Percentiles rank a stretch among this genome's conserved stretches.
phyloP scores from a whole-genome alignment of 768 basidiomycete species.

The Guyanaporus albipodus region DNA sequence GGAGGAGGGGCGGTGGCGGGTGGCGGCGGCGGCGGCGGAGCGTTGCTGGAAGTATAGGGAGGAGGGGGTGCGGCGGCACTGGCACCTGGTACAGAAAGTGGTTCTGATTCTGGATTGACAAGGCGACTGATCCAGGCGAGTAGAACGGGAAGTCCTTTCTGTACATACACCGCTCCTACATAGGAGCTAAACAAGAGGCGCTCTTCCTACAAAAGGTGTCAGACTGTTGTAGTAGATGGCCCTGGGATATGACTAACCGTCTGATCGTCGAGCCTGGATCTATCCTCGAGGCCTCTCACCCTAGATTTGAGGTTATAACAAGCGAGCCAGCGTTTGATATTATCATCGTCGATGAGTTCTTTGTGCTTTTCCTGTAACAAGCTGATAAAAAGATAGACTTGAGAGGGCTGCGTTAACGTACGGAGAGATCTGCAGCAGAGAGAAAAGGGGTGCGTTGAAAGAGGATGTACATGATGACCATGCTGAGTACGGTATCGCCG shows the following conservation, averaged over 20 bases:
- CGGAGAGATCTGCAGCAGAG: conserved; percentile 40
- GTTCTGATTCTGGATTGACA: conserved; percentile 44
- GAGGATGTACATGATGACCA: conserved; percentile 48
- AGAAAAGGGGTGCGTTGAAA: conserved; percentile 46
- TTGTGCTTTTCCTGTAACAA: conserved; percentile 20
- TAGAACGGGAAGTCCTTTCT: conserved; percentile 46
- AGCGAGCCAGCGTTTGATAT: conserved; percentile 47
- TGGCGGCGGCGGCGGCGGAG: no score
- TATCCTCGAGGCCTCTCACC: conserved; percentile 44
- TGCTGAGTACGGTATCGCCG: conserved; percentile 49
- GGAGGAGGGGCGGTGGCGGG: conserved; percentile 20
- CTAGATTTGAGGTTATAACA: conserved; percentile 50
- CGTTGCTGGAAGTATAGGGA: conserved; percentile 20
- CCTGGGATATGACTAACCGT: conserved; percentile 23
- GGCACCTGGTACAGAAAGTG: conserved; percentile 18
- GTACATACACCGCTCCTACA: conserved; percentile 62
- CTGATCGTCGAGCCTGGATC: conserved; percentile 34
- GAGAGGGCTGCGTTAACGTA: conserved; percentile 25
- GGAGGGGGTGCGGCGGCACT: conserved; percentile 20
- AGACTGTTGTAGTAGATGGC: background rate
- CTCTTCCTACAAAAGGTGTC: conserved; percentile 44
- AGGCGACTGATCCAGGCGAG: conserved; percentile 58
- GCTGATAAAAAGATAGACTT: background rate
- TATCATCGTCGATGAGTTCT: conserved; percentile 35
- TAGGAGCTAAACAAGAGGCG: conserved; percentile 55